phyloP scores from a whole-genome alignment of 1,284 basidiomycete species.

The Mrakiaceae sp. region DNA sequence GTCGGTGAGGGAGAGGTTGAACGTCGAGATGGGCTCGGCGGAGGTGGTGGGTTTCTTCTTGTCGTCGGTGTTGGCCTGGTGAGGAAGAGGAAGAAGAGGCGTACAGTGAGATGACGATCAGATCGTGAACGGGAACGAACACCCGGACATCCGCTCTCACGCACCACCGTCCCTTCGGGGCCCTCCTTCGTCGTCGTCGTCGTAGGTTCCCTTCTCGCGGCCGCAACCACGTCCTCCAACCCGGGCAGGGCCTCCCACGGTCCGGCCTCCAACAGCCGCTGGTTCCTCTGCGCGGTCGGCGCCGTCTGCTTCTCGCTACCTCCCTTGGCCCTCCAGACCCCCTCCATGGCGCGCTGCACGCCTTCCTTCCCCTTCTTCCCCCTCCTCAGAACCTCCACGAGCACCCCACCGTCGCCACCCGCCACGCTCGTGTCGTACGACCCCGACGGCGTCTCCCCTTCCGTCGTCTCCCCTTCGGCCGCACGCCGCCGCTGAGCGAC shows the following conservation, averaged over 20 bases:
- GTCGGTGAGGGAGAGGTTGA: conserved; percentile 74
- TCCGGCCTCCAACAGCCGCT: neutral
- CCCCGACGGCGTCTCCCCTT: neutral
- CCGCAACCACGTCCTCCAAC: too few relatives aligned
- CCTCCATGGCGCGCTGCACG: conserved; percentile 1
- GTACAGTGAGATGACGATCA: neutral
- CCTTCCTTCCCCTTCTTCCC: conserved; percentile 7
- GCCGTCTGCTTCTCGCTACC: neutral
- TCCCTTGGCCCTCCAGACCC: neutral
- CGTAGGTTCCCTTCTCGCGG: too few relatives aligned
- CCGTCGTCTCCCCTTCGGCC: neutral
- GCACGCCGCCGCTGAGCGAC: neutral
- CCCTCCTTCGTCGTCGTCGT: too few relatives aligned
- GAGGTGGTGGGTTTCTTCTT: neutral
- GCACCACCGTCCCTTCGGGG: too few relatives aligned
- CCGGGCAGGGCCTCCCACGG: conserved; percentile 2
- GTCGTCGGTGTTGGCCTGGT: too few relatives aligned
- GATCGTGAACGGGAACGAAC: too few relatives aligned
- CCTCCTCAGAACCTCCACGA: conserved; percentile 3
- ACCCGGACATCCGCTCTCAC: too few relatives aligned
- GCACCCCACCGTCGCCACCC: neutral
- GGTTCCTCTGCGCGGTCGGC: neutral
- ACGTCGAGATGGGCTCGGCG: conserved; percentile 36
- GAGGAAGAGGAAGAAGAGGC: neutral
- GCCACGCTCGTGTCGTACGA: too few relatives aligned